Evolutionary conservation across 768 basidiomycete species (phyloP).

Genomic region (Calocybe gangraenosa): DNA sequence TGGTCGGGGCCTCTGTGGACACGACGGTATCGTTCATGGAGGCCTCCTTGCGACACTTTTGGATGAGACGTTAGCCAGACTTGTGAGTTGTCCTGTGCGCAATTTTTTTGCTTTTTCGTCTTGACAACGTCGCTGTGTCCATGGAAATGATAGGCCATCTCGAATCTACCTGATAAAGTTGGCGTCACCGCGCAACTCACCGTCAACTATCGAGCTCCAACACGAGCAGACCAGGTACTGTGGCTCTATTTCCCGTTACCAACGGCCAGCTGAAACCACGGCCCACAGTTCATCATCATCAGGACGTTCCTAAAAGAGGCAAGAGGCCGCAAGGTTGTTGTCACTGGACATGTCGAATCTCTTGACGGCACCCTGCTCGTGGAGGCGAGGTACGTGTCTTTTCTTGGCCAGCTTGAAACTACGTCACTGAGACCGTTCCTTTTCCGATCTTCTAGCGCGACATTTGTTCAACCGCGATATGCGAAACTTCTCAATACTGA

Average conservation of each 20-base stretch:
- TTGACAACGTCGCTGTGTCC: no score
- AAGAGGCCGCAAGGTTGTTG: constrained; percentile 75
- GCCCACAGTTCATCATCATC: constrained; percentile 87
- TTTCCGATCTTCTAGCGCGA: constrained; percentile 46
- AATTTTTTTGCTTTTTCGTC: background rate
- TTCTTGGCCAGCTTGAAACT: background rate
- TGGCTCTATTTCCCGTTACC: no score
- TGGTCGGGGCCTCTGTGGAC: constrained; percentile 83
- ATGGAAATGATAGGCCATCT: constrained; percentile 72
- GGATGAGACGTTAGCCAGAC: constrained; percentile 81
- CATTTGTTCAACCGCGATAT: constrained; percentile 89
- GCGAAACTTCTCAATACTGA: constrained; percentile 68
- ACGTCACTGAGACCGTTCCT: background rate
- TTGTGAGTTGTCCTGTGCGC: constrained; percentile 39
- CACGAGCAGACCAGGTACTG: constrained; percentile 80
- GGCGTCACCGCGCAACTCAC: constrained; percentile 88
- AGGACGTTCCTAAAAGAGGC: constrained; percentile 60
- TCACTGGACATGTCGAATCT: constrained; percentile 71
- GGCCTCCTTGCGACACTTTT: constrained; percentile 87
- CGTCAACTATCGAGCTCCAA: constrained; percentile 83
- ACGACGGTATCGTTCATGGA: constrained; percentile 94
- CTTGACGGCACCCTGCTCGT: constrained; percentile 78
- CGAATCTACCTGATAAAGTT: constrained; percentile 82
- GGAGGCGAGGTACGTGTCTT: constrained; percentile 68
- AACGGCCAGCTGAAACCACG: no score